Base-by-base conservation (phyloP, 139 green algal genomes). In the Astrephomene gubernaculifera region DNA sequence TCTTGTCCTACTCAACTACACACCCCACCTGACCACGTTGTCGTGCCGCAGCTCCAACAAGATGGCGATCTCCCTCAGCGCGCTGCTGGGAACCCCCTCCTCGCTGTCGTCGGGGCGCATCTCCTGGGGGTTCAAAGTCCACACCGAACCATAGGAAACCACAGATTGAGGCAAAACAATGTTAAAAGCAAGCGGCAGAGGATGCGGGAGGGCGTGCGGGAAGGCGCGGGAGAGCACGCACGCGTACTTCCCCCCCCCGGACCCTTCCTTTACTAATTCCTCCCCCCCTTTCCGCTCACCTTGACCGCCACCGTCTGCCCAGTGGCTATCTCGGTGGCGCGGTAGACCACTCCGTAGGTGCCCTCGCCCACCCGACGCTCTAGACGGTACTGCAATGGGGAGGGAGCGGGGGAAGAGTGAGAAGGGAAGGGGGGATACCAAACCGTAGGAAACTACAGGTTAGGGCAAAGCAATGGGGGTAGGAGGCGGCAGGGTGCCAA, bases 281-380 rank as follows among this genome's bases (percentile, higher is more conserved):
- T 12, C 64, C 33, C 35, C 35, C 10, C 64, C 64, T 22, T 35
- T 0, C 35, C 64, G 97, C 22, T 6, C n/a, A 83, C 76, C 86
- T 99, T 99, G n/a, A 99, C 80, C 1, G 97, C 97, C 19, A 98
- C 93, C 1, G 95, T 91, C n/a, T 92, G 79, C 12, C 92, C 90
- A 2, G 87, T 96, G 12, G 84, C 43, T 24, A 82, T 89, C 82
- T 98, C 93, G 24, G 87, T 88, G 0, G 95, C 97, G 71, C 97
- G 97, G 91, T 99, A 99, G 12, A 99, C 97, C 57, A 98, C 96
- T n/a, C 97, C 97, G 92, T 99, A 99, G 6, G 97, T 99, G 31
- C 97, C 79, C 44, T 85, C 79, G 3, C 79, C 79, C 63, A 85
- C 79, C 2, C 35, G 33, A 7, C 64, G 31, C 41, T 85, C 79